Evolutionary conservation across 352 stramenopile genomes (phyloP).

Genomic region (Pythium monospermum): DNA sequence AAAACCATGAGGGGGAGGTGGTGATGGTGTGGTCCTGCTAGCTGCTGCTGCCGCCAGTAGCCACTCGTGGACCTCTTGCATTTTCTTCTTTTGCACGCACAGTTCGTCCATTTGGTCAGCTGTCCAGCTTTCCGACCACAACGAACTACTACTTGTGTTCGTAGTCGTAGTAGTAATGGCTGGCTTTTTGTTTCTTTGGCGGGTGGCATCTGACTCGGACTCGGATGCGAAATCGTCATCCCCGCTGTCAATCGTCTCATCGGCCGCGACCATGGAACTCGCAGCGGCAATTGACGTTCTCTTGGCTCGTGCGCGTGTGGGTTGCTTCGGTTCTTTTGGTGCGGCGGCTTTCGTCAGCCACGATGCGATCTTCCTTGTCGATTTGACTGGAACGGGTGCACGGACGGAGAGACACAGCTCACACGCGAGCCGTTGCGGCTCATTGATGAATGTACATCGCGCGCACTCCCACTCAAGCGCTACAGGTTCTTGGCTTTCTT

Average conservation of each 20-base stretch:
- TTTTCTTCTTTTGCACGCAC: conserved; percentile 82
- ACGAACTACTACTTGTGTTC: conserved; percentile 4
- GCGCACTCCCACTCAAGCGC: conserved; percentile 23
- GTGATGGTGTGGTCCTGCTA: not conserved
- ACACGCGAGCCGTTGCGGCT: conserved; percentile 7
- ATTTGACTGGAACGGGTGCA: not conserved
- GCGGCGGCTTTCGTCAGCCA: conserved; percentile 8
- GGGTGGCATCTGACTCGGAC: no score
- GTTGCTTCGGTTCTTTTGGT: not conserved
- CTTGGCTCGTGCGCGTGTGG: not conserved
- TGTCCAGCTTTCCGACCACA: conserved; percentile 51
- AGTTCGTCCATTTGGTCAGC: conserved; percentile 55
- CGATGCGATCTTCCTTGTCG: conserved; percentile 18
- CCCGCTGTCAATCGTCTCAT: conserved; percentile 23
- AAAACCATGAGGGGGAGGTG: not conserved
- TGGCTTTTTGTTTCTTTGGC: no score
- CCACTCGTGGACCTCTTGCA: conserved; percentile 68
- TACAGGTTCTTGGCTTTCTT: not conserved
- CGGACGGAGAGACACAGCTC: conserved; percentile 18
- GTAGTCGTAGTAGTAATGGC: no score
- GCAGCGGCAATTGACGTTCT: conserved; percentile 24
- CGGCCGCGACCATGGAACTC: conserved; percentile 23
- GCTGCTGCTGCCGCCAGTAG: conserved; percentile 15
- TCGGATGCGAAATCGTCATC: no score
- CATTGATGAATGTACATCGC: conserved; percentile 31